Evolutionary conservation across 2,329 filamentous ascomycete species (phyloP).

Genomic region (Pseudogymnoascus sp.): DNA sequence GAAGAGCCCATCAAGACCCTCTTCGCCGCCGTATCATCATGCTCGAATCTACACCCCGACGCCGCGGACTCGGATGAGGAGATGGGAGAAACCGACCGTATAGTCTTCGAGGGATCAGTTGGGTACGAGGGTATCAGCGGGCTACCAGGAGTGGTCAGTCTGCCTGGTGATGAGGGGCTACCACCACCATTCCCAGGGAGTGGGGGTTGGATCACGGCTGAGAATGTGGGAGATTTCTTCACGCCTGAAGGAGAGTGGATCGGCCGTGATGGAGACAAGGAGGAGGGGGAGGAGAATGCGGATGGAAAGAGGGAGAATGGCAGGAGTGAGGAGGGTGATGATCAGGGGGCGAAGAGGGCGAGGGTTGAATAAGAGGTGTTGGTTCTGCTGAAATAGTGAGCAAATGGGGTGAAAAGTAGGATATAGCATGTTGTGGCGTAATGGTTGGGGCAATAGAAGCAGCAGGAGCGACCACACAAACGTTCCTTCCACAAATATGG

Average conservation of each 20-base stretch:
- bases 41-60: constrained; percentile 72
- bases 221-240: constrained; percentile 81
- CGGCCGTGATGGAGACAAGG: constrained; percentile 30
- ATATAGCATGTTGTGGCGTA: constrained; percentile 1
- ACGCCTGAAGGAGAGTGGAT: constrained; percentile 78
- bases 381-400: background rate
- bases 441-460: background rate
- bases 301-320: constrained; percentile 41
- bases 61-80: constrained; percentile 48
- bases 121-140: constrained; percentile 52
- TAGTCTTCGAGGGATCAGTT: constrained; percentile 48
- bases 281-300: constrained; percentile 35
- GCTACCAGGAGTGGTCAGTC: constrained; percentile 48
- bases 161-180: constrained; percentile 43
- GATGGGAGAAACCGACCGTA: constrained; percentile 42
- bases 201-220: constrained; percentile 81
- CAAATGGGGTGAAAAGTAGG: background rate
- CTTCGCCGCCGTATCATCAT: constrained; percentile 65
- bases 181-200: constrained; percentile 68
- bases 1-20: constrained; percentile 27
- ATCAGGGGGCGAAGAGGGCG: constrained; percentile 35
- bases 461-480: no score
- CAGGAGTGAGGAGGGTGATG: constrained; percentile 44
- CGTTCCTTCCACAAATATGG: no score
- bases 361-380: constrained; percentile 17